A percentile compares a stretch with the other conserved stretches of the same genome.
Conservation (phyloP, 805 yeast species). For the Yarrowia bubula region DNA sequence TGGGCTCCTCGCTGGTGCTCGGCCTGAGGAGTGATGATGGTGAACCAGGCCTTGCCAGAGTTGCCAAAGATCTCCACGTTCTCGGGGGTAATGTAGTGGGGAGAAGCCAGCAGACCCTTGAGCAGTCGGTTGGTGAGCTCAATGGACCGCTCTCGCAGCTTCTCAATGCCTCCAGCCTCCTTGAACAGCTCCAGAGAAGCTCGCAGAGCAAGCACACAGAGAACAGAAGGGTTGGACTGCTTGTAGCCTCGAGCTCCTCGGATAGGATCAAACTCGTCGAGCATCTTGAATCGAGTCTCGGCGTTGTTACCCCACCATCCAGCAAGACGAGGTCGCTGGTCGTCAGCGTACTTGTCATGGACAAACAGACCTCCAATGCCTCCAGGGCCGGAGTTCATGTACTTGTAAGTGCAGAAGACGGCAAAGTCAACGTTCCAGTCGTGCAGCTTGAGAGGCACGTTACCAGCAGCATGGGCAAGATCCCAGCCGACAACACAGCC, state of each 20-base stretch:
- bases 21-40: constrained; percentile 70
- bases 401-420: constrained; percentile 91
- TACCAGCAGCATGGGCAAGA: constrained; percentile 91
- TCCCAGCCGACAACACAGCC: constrained; percentile 78
- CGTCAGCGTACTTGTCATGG: constrained; percentile 48
- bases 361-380: constrained; percentile 85
- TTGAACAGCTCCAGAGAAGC: constrained; percentile 62
- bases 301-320: constrained; percentile 98
- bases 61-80: constrained; percentile 27
- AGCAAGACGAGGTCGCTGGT: constrained; percentile 64
- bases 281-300: constrained; percentile 71
- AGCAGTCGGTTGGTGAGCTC: constrained; percentile 58
- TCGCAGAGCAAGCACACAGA: constrained; percentile 73
- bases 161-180: constrained; percentile 61
- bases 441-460: constrained; percentile 71
- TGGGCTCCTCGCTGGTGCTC: constrained; percentile 72
- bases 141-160: constrained; percentile 55
- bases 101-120: constrained; percentile 46
- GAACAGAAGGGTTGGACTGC: constrained; percentile 86
- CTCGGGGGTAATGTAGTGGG: constrained; percentile 45
- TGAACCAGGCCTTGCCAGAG: constrained; percentile 46
- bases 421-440: constrained; percentile 94
- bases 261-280: constrained; percentile 73
- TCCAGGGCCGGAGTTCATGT: constrained; percentile 91
- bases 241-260: constrained; percentile 84